Evolutionary conservation across 306 rosid genomes (phyloP).

Genomic region (Lablab purpureus): DNA sequence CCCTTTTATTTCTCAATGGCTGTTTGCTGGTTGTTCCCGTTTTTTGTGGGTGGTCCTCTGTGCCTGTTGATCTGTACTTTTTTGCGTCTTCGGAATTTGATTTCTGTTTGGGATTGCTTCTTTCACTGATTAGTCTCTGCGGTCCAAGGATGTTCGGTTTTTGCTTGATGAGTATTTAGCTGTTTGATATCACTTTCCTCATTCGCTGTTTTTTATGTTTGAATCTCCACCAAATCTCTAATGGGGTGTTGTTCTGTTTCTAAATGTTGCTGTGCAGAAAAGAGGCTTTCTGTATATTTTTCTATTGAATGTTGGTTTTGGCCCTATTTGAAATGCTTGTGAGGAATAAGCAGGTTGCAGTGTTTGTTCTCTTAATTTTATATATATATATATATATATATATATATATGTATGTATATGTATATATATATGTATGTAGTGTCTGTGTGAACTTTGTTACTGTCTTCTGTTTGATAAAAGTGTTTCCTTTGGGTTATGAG

Average conservation of each 20-base stretch:
- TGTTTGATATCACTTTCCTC: slow-evolving; percentile 42
- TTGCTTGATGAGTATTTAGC: slow-evolving; percentile 51
- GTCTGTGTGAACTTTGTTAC: not conserved
- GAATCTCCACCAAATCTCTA: slow-evolving; percentile 34
- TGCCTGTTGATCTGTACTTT: slow-evolving; percentile 56
- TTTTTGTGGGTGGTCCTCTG: not conserved
- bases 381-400: no score
- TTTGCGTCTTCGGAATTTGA: slow-evolving; percentile 39
- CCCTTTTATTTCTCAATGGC: not conserved
- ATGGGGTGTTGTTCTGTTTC: slow-evolving; percentile 30
- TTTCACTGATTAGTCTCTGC: slow-evolving; percentile 41
- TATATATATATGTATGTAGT: no score
- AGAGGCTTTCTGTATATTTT: slow-evolving; percentile 14
- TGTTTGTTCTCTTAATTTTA: slow-evolving; percentile 22
- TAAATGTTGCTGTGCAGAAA: slow-evolving; percentile 27
- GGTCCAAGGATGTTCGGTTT: slow-evolving; percentile 42
- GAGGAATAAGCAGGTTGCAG: slow-evolving; percentile 27
- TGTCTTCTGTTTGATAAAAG: slow-evolving; percentile 28
- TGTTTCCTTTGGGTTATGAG: not conserved
- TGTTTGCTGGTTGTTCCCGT: not conserved
- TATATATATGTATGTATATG: no score
- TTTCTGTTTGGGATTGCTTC: slow-evolving; percentile 46
- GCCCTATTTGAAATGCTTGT: slow-evolving; percentile 27
- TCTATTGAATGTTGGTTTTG: slow-evolving; percentile 30
- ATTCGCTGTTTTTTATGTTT: not conserved